Evolutionary conservation across 2,329 filamentous ascomycete genomes (phyloP).

Genomic region (Fusarium sacchari): DNA sequence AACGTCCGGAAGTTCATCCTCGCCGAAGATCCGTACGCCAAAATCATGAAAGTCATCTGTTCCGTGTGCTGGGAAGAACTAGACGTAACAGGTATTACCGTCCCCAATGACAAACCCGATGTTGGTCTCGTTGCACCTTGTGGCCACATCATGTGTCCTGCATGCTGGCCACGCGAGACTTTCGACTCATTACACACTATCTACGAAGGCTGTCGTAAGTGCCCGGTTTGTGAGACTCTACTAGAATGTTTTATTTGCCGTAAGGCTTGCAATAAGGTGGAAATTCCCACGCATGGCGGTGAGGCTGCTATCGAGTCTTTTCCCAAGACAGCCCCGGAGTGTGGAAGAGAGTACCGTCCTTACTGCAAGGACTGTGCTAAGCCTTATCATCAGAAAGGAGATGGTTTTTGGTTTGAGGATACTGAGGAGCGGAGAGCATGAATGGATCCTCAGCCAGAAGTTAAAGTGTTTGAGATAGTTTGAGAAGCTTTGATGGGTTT

Average conservation of each 20-base stretch:
- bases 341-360: background rate
- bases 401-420: background rate
- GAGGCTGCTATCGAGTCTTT: background rate
- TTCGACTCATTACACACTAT: background rate
- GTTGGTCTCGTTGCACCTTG: background rate
- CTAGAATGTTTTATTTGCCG: background rate
- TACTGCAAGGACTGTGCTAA: background rate
- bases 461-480: background rate
- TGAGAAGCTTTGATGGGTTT: background rate
- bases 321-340: background rate
- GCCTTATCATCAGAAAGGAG: background rate
- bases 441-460: background rate
- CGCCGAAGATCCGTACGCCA: background rate
- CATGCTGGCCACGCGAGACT: conserved; percentile 4
- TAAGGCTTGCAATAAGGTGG: background rate
- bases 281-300: background rate
- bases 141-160: conserved; percentile 5
- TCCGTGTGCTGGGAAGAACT: background rate
- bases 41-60: background rate
- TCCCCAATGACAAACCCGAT: background rate
- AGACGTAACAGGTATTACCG: background rate
- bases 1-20: background rate
- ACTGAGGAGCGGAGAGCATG: background rate
- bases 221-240: background rate
- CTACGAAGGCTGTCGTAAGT: background rate